phyloP scores from a whole-genome alignment of 23 red algal species.

The Gracilaria domingensis region DNA sequence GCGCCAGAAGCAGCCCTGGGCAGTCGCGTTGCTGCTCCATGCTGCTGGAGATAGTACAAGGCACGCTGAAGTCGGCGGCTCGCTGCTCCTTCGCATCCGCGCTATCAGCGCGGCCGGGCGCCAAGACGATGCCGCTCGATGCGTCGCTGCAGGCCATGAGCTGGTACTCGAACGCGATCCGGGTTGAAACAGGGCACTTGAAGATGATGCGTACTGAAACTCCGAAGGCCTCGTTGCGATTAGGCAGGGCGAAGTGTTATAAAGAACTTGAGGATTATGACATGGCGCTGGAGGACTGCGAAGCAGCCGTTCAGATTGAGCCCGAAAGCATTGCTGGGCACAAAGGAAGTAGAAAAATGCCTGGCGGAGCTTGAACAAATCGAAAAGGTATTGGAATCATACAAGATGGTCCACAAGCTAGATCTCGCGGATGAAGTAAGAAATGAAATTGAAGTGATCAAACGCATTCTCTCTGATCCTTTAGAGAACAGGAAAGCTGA shows the following conservation, averaged over 20 bases:
- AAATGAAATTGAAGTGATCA: conserved; percentile 53
- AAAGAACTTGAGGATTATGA: conserved; percentile 72
- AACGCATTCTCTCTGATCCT: conserved; percentile 55
- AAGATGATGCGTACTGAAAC: conserved; percentile 34
- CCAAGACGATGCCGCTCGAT: conserved; percentile 64
- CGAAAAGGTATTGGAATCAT: conserved; percentile 61
- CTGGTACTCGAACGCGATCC: conserved; percentile 68
- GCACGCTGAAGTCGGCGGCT: conserved; percentile 46
- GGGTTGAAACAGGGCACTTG: conserved; percentile 56
- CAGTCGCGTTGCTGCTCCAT: not conserved
- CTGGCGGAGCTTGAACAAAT: conserved; percentile 66
- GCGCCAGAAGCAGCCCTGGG: no score
- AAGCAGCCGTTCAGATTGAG: conserved; percentile 48
- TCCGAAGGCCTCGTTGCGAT: conserved; percentile 33
- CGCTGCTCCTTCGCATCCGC: conserved; percentile 46
- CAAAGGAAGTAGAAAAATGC: conserved; percentile 72
- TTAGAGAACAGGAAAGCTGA: conserved; percentile 61
- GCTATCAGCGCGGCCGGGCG: conserved; percentile 47
- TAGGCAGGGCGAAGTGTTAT: conserved; percentile 71
- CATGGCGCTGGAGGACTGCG: conserved; percentile 76
- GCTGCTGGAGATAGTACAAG: conserved; percentile 32
- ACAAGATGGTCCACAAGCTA: conserved; percentile 49
- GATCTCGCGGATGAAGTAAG: conserved; percentile 65
- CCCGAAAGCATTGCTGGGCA: conserved; percentile 71
- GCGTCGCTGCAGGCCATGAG: conserved; percentile 50